These are phyloP conservation scores for Collybia sp. DNA, from an alignment of 768 basidiomycete genomes.

Conservation along the genomic window DNA sequence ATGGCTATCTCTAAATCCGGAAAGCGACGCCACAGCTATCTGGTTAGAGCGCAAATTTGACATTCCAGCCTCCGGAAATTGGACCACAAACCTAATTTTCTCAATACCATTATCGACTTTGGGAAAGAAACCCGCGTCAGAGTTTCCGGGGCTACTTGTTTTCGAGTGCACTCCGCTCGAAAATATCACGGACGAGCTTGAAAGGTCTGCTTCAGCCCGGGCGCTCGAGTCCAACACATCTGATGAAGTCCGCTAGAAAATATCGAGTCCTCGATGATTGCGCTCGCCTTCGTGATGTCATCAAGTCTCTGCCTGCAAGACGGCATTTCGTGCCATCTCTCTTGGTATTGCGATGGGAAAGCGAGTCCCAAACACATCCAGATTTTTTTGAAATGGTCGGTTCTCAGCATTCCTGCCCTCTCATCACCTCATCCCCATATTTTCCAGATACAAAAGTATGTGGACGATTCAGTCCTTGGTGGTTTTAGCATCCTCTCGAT, in stretches of 20 bases:
- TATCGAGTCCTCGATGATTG: constrained; percentile 72
- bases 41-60: constrained; percentile 79
- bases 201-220: constrained; percentile 41
- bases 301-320: constrained; percentile 46
- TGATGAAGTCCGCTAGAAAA: constrained; percentile 37
- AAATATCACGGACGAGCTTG: constrained; percentile 58
- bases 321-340: constrained; percentile 62
- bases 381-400: constrained; percentile 64
- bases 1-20: constrained; percentile 75
- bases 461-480: constrained; percentile 34
- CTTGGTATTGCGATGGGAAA: constrained; percentile 57
- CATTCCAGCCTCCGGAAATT: constrained; percentile 57
- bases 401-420: constrained; percentile 2
- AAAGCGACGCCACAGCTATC: constrained; percentile 71
- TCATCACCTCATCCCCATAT: constrained; percentile 1
- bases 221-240: constrained; percentile 5
- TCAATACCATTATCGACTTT: constrained; percentile 45
- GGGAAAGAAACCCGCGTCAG: constrained; percentile 13
- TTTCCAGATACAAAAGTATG: constrained; percentile 44
- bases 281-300: constrained; percentile 59
- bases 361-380: constrained; percentile 29
- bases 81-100: constrained; percentile 57
- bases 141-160: constrained; percentile 64
- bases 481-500: constrained; percentile 43
- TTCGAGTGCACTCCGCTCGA: constrained; percentile 72